phyloP scores from a whole-genome alignment of 225 moss, liverwort and hornwort species.

The Polytrichum formosum region DNA sequence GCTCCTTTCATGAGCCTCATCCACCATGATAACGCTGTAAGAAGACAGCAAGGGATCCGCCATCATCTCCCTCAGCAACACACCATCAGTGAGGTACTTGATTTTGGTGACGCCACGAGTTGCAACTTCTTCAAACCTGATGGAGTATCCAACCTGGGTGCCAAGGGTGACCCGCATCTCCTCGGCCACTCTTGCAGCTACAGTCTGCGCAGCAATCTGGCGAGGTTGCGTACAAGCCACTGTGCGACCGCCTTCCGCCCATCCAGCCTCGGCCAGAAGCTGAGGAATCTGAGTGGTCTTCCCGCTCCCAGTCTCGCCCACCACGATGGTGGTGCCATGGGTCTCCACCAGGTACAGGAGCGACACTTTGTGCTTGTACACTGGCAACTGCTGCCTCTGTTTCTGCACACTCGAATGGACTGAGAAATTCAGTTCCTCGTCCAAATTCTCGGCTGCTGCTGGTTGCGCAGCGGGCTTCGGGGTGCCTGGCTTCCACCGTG shows the following conservation, averaged over 20 bases:
- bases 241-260: slow-evolving; percentile 79
- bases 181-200: slow-evolving; percentile 88
- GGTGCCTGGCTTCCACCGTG: slow-evolving; percentile 58
- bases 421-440: slow-evolving; percentile 39
- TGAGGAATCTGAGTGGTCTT: slow-evolving; percentile 98
- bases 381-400: slow-evolving; percentile 78
- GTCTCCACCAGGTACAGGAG: slow-evolving; percentile 86
- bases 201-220: slow-evolving; percentile 92
- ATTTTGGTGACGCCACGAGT: slow-evolving; percentile 85
- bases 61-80: slow-evolving; percentile 95
- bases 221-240: slow-evolving; percentile 97
- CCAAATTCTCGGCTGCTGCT: slow-evolving; percentile 37
- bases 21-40: slow-evolving; percentile 95
- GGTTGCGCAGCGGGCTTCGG: slow-evolving; percentile 36
- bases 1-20: slow-evolving; percentile 96
- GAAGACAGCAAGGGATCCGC: slow-evolving; percentile 80
- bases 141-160: slow-evolving; percentile 86
- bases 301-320: slow-evolving; percentile 96
- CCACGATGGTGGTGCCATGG: slow-evolving; percentile 77
- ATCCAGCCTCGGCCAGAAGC: slow-evolving; percentile 85
- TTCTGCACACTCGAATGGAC: slow-evolving; percentile 57
- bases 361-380: slow-evolving; percentile 78
- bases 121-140: slow-evolving; percentile 82
- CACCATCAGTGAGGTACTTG: slow-evolving; percentile 96
- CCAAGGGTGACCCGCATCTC: slow-evolving; percentile 84